Base-by-base conservation (phyloP, 257 asterid species). In the Fraxinus pennsylvanica region DNA sequence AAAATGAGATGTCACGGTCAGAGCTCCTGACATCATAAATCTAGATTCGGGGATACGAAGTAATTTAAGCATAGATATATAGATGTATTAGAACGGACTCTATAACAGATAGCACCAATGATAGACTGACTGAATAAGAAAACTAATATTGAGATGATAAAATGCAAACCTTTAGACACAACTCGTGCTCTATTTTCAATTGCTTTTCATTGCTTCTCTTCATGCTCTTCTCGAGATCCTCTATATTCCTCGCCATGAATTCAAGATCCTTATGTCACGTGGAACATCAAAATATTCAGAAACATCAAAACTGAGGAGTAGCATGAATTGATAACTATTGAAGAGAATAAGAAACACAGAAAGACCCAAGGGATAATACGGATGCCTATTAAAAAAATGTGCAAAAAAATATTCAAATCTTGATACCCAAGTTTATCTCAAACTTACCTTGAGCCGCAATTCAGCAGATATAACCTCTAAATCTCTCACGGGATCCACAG, bases 191-290 rank as follows among this genome's bases (percentile, higher is more conserved):
- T 47, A 96, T 81, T 84, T 96, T 96, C 80, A 96, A 91, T 86
- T 88, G 97, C 86, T 93, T 96, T 87, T 96, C 99, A 77, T 96
- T 96, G 91, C 99, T 96, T 88, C 99, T 89, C 89, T 96, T 96
- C 99, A 93, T 92, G 93, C 98, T 96, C 92, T 96, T 96, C 63
- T 96, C 99, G 61, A 96, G 81, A 89, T 96, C 99, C 50, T 96
- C 99, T 81, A 91, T 88, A 86, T 88, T 90, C 92, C 89, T 90
- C 77, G 84, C 92, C 84, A 91, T 86, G 91, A 96, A 96, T 84
- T 96, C 99, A 27, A 93, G 81, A 86, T 96, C 99, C 99, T 95
- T 80, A 76, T 15, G 77, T 72, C 76, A 83, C 39, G 78, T 38
- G 76, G 4, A 78, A 68, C 32, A 78, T 43, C 47, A 35, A 54